phyloP scores from a whole-genome alignment of 2,329 filamentous ascomycete species.

The Dactylellina haptotyla region DNA sequence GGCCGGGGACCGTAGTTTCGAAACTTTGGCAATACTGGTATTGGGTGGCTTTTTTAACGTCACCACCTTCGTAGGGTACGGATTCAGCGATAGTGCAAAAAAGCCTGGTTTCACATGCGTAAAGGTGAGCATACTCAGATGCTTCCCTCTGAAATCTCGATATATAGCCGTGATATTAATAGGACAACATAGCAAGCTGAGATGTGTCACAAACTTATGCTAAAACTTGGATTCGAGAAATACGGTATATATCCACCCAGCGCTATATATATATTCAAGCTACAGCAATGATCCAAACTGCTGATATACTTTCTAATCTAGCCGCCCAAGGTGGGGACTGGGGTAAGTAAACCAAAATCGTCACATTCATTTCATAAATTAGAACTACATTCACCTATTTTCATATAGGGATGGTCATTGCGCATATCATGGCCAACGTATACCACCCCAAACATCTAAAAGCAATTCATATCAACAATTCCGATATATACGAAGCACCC shows the following conservation, averaged over 20 bases:
- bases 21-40: too few relatives aligned
- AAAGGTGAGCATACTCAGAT: constrained; percentile 10
- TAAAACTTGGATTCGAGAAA: constrained; percentile 71
- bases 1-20: too few relatives aligned
- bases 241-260: constrained; percentile 64
- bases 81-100: constrained; percentile 39
- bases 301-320: constrained; percentile 42
- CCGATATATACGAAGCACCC: constrained; percentile 65
- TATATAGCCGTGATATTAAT: constrained; percentile 58
- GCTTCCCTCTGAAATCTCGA: constrained; percentile 14
- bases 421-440: constrained; percentile 69
- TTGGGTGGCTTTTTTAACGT: not conserved
- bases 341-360: constrained; percentile 66
- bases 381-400: not conserved
- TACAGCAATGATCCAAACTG: too few relatives aligned
- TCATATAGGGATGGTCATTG: constrained; percentile 67
- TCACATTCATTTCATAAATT: too few relatives aligned
- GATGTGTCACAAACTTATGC: constrained; percentile 74
- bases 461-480: constrained; percentile 73
- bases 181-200: constrained; percentile 71
- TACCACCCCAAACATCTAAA: constrained; percentile 56
- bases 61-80: constrained; percentile 25
- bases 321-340: constrained; percentile 74
- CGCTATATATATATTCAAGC: too few relatives aligned
- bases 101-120: constrained; percentile 55